phyloP scores from a whole-genome alignment of 169 alveolate species.

The Besnoitia besnoiti region DNA sequence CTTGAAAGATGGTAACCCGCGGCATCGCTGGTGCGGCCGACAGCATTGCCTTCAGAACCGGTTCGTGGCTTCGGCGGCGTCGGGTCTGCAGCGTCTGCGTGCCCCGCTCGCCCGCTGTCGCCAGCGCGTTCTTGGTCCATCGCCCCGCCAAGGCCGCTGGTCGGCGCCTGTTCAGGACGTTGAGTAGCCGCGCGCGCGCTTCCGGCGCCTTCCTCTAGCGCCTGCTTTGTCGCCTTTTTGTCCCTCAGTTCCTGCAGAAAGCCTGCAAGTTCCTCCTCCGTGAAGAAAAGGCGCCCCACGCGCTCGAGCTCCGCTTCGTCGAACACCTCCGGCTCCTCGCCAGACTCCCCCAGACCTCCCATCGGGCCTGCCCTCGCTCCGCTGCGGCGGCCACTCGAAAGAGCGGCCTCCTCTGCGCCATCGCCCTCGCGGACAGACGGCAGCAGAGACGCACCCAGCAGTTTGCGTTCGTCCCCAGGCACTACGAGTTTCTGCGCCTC shows the following conservation, averaged over 20 bases:
- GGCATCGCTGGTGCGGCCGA: too few species aligned
- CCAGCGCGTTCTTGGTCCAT: too few species aligned
- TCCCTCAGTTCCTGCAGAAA: neutral
- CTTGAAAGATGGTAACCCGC: too few species aligned
- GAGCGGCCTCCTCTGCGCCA: neutral
- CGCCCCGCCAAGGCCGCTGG: too few species aligned
- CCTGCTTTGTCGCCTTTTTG: slow-evolving; percentile 16
- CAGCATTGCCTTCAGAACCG: too few species aligned
- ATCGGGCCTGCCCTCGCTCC: neutral
- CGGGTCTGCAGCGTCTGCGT: too few species aligned
- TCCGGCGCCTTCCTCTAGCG: neutral
- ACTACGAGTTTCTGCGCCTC: neutral
- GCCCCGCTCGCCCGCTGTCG: too few species aligned
- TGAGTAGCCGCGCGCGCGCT: neutral
- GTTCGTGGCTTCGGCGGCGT: too few species aligned
- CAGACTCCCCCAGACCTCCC: neutral
- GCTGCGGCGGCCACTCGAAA: neutral
- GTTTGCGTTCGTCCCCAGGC: neutral
- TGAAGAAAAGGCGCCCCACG: neutral
- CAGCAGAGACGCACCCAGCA: neutral
- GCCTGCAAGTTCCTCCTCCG: slow-evolving; percentile 7
- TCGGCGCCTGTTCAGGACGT: too few species aligned
- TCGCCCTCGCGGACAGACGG: neutral
- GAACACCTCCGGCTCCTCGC: neutral
- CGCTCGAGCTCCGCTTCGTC: slow-evolving; percentile 38